These are phyloP conservation scores for Globisporangium megalacanthum DNA, from an alignment of 352 stramenopile genomes.

Conservation along the genomic window DNA sequence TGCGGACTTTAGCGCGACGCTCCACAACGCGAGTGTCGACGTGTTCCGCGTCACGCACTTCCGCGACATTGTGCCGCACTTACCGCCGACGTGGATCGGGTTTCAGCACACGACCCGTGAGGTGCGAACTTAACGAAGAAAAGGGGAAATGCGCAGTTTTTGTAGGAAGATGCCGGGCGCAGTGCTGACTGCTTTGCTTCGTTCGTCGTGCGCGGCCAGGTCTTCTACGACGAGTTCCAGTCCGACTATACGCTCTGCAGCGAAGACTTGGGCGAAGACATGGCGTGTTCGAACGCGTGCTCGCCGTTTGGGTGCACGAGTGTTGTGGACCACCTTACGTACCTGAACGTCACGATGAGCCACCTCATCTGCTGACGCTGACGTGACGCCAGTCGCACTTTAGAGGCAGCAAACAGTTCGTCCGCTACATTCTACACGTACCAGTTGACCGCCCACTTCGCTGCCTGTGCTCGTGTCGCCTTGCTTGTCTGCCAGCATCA, in stretches of 20 bases:
- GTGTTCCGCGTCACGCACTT: constrained; percentile 76
- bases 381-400: too few relatives aligned
- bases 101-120: constrained; percentile 73
- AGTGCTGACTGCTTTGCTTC: not conserved
- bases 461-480: too few relatives aligned
- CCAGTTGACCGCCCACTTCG: too few relatives aligned
- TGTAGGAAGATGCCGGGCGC: too few relatives aligned
- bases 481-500: too few relatives aligned
- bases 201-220: too few relatives aligned
- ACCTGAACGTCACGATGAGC: constrained; percentile 87
- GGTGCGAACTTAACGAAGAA: too few relatives aligned
- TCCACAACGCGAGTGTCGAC: constrained; percentile 51
- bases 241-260: constrained; percentile 55
- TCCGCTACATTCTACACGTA: too few relatives aligned
- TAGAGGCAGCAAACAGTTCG: too few relatives aligned
- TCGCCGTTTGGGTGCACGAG: constrained; percentile 73
- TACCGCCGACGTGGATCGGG: constrained; percentile 70
- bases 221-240: constrained; percentile 82
- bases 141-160: too few relatives aligned
- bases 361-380: constrained; percentile 83
- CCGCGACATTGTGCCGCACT: constrained; percentile 67
- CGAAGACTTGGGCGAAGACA: constrained; percentile 55
- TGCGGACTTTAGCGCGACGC: constrained; percentile 42
- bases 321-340: constrained; percentile 81
- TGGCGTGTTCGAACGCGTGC: constrained; percentile 60